Evolutionary conservation across 495 filamentous ascomycete species (phyloP), one percentile per base, ranked within the genome.

Genomic region (Penicillium herquei): DNA sequence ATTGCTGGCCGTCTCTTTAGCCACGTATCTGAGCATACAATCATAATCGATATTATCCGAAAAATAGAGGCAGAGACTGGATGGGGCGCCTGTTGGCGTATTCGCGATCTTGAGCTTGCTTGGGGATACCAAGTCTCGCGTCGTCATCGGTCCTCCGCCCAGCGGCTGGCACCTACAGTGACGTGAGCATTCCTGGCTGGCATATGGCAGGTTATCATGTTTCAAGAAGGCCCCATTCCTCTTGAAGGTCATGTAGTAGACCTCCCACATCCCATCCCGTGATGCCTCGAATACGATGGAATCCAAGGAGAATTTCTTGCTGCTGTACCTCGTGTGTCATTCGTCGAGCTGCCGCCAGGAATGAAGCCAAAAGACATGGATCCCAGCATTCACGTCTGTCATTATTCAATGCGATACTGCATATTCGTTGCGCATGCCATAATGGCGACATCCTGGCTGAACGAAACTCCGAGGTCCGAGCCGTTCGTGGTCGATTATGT

Each of bases 11-110:
- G 65, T 21, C 54, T 78, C 0, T 70, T 80, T 46, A 80, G 70
- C 39, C 75, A 81, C 55, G 54, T 55, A 6, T 70, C 69, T 0
- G 76, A 81, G 45, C 78, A 81, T 61, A 57, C 58, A 5, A 63
- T 68, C 7, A 71, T 81, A 3, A 54, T 74, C 11, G 64, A 74
- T n/a, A 57, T 77, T 2, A 71, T 80, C 14, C 58, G 65, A 11
- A 61, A 61, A 18, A 77, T 81, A 26, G 77, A 81, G 51, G 51
- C 62, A 3, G 64, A 71, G 21, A 77, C 74, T 8, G 77, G 77
- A 7, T 81, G 78, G 78, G 73, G 68, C 11, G 66, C 67, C 9
- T 70, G 67, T 41, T 81, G 76, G 78, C 64, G 76, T 3, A 73
- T 78, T 34, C 63, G 62, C 5, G 77, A 80, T 59, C 54, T 81